Percentiles rank a stretch among this genome's conserved stretches.
Evolutionary conservation across 1,284 basidiomycete species (phyloP).

Genomic region (Fomitopsis betulina): DNA sequence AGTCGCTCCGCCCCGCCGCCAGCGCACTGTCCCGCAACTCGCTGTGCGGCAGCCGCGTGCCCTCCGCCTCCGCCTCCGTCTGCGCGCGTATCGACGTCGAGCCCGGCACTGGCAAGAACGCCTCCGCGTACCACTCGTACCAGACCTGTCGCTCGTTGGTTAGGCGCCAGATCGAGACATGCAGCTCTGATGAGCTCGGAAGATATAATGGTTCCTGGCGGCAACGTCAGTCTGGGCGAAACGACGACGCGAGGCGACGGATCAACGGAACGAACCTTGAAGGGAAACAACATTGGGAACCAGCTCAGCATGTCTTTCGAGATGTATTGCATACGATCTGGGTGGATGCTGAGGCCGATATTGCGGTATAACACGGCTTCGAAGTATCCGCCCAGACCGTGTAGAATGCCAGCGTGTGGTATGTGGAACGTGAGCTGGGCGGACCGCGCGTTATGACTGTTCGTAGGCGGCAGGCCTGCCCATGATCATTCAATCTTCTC

Average conservation of each 20-base stretch:
- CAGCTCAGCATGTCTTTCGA: constrained; percentile 97
- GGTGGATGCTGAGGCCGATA: constrained; percentile 92
- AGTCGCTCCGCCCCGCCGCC: background rate
- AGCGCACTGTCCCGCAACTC: background rate
- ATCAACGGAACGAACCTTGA: constrained; percentile 48
- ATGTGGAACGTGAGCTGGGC: constrained; percentile 87
- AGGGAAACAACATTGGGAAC: constrained; percentile 98
- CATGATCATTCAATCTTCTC: constrained; percentile 1
- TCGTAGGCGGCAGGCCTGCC: constrained; percentile 76
- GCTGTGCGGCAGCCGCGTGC: background rate
- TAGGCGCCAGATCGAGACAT: constrained; percentile 92
- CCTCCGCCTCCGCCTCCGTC: background rate
- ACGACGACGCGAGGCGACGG: background rate
- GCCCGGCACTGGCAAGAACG: constrained; percentile 67
- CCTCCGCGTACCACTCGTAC: constrained; percentile 99
- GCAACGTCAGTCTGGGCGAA: background rate
- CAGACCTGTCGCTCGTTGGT: constrained; percentile 88
- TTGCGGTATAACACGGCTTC: constrained; percentile 91
- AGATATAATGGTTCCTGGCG: constrained; percentile 87
- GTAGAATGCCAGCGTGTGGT: constrained; percentile 90
- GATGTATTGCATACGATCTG: constrained; percentile 76
- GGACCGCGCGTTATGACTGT: constrained; percentile 84
- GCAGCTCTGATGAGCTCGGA: constrained; percentile 87
- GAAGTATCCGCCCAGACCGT: constrained; percentile 98
- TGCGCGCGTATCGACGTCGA: constrained; percentile 15